A percentile compares a stretch with the other conserved stretches of the same genome.
phyloP scores from a whole-genome alignment of 306 rosid species.

The Cajanus cajan region DNA sequence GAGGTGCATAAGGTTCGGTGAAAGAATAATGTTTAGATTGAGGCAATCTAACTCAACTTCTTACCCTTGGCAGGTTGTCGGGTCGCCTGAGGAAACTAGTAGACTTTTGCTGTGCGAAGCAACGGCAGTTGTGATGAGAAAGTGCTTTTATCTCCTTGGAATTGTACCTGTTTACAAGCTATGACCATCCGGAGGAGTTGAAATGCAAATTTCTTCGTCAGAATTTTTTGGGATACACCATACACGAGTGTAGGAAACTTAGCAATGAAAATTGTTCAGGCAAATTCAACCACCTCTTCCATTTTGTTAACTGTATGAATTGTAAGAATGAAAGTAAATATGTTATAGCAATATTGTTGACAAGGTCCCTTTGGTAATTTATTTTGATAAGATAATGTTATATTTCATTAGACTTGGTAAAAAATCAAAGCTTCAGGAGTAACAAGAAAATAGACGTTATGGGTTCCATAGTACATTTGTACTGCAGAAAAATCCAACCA shows the following conservation, averaged over 20 bases:
- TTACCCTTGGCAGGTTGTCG: conserved; percentile 61
- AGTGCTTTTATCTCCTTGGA: conserved; percentile 86
- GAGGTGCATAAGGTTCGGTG: not conserved
- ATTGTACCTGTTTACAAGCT: conserved; percentile 87
- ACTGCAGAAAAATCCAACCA: not conserved
- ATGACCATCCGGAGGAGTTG: conserved; percentile 31
- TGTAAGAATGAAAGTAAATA: conserved; percentile 3
- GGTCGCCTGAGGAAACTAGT: conserved; percentile 79
- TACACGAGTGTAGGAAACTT: not conserved
- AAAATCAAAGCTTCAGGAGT: too few relatives aligned
- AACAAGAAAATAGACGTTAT: not conserved
- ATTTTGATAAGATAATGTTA: not conserved
- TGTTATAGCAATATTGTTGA: conserved; percentile 14
- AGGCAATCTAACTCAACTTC: conserved; percentile 9
- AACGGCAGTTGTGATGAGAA: conserved; percentile 83
- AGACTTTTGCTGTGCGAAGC: conserved; percentile 96
- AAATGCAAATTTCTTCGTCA: conserved; percentile 1
- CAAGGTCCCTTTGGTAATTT: not conserved
- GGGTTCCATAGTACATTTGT: not conserved
- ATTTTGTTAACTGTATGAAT: conserved; percentile 12
- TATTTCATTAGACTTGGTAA: not conserved
- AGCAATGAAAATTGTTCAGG: not conserved
- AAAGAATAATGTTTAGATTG: conserved; percentile 20
- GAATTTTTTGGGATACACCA: not conserved
- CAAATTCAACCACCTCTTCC: not conserved